Conservation (phyloP, 352 stramenopile species). For the Globisporangium megalacanthum region DNA sequence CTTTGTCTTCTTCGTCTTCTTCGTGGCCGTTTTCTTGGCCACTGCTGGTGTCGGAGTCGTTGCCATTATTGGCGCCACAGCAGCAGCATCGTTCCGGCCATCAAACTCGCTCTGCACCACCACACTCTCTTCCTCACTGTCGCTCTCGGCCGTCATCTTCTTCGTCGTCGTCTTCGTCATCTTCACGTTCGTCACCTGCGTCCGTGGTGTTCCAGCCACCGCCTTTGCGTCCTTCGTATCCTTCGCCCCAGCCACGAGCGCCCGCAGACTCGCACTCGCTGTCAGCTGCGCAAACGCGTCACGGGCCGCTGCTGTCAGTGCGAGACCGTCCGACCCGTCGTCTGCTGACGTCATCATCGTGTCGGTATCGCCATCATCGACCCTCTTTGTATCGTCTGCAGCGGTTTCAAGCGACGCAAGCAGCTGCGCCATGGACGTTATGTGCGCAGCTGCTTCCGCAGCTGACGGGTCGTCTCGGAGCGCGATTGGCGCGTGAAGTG, state of each 20-base stretch:
- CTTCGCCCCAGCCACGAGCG: slow-evolving; percentile 6
- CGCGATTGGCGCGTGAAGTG: slow-evolving; percentile 69
- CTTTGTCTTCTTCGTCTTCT: slow-evolving; percentile 18
- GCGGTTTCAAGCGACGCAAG: slow-evolving; percentile 67
- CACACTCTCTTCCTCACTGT: slow-evolving; percentile 70
- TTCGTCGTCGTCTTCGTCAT: not conserved
- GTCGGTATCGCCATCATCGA: not conserved
- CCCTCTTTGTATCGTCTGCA: slow-evolving; percentile 24
- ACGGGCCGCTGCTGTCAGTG: slow-evolving; percentile 31
- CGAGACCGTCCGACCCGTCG: slow-evolving; percentile 11
- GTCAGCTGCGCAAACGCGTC: slow-evolving; percentile 63
- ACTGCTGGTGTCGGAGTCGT: slow-evolving; percentile 12
- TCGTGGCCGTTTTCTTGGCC: slow-evolving; percentile 13
- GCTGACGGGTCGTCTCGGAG: slow-evolving; percentile 55
- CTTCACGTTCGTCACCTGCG: slow-evolving; percentile 5
- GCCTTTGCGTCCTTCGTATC: not conserved
- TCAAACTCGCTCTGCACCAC: slow-evolving; percentile 75
- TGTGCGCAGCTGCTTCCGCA: slow-evolving; percentile 42
- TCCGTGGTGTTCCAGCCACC: not conserved
- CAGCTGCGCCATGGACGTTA: slow-evolving; percentile 69
- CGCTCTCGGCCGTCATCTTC: slow-evolving; percentile 28
- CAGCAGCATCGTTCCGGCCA: not conserved
- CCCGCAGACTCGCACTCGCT: slow-evolving; percentile 23
- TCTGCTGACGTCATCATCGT: not conserved
- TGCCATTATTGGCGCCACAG: not conserved